Conservation (phyloP, 345 rosid genomes). For the Dipteronia sinensis region DNA sequence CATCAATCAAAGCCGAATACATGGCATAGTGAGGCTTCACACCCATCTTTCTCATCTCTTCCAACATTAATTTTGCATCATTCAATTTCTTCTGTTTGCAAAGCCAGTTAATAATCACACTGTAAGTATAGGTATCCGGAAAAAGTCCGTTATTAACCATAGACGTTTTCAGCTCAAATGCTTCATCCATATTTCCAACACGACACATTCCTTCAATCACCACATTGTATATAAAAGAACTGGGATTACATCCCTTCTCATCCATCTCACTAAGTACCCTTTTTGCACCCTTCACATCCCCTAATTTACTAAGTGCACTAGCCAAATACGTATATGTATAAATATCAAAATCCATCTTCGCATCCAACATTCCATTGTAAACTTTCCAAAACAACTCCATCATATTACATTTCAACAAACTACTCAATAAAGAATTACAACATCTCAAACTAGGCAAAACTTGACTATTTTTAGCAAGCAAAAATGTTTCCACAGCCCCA, state of each 20-base stretch:
- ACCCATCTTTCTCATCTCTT: constrained; percentile 33
- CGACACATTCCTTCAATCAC: constrained; percentile 34
- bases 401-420: constrained; percentile 33
- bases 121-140: constrained; percentile 27
- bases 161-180: constrained; percentile 26
- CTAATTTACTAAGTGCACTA: constrained; percentile 27
- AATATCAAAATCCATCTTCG: constrained; percentile 24
- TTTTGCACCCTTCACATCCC: constrained; percentile 33
- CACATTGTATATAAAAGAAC: constrained; percentile 31
- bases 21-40: constrained; percentile 30
- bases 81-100: constrained; percentile 25
- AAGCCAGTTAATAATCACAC: constrained; percentile 26
- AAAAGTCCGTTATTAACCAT: constrained; percentile 36
- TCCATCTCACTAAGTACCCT: constrained; percentile 33
- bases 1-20: constrained; percentile 35
- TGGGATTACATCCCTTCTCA: constrained; percentile 33
- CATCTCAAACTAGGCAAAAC: constrained; percentile 30
- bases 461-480: constrained; percentile 20
- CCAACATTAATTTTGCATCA: constrained; percentile 35
- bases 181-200: constrained; percentile 32
- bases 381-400: constrained; percentile 40
- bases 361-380: constrained; percentile 32
- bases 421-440: constrained; percentile 37
- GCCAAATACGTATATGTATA: constrained; percentile 35
- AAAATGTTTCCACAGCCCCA: constrained; percentile 36